Evolutionary conservation across 2,329 filamentous ascomycete species (phyloP).

Genomic region (Hymenoscyphus occultus): DNA sequence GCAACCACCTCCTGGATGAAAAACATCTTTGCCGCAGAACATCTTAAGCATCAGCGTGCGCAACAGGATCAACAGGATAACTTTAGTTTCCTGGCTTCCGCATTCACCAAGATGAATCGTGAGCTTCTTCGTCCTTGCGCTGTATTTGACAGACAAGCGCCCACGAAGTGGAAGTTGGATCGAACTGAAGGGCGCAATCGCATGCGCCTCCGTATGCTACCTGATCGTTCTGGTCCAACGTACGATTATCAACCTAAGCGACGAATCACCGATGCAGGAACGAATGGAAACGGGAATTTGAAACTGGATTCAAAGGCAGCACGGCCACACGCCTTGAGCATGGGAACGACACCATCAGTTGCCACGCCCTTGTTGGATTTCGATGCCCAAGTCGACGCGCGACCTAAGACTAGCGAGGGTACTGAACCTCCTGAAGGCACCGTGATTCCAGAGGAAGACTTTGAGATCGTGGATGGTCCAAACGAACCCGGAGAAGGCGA

Average conservation of each 20-base stretch:
- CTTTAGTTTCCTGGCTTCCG: constrained; percentile 69
- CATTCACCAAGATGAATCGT: constrained; percentile 74
- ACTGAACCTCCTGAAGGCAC: constrained; percentile 24
- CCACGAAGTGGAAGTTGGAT: constrained; percentile 85
- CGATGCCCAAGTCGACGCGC: constrained; percentile 18
- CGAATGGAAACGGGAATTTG: constrained; percentile 35
- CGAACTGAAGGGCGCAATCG: constrained; percentile 93
- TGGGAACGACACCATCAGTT: constrained; percentile 19
- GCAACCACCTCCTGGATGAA: constrained; percentile 90
- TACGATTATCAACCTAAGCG: constrained; percentile 84
- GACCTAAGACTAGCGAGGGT: constrained; percentile 10
- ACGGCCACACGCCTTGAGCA: constrained; percentile 9
- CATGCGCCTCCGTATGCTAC: constrained; percentile 84
- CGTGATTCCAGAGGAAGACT: constrained; percentile 70
- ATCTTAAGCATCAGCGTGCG: constrained; percentile 84
- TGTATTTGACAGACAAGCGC: constrained; percentile 64
- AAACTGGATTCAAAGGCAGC: constrained; percentile 36
- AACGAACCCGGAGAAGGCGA: constrained; percentile 75
- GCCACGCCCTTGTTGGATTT: constrained; percentile 16
- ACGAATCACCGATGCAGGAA: constrained; percentile 49
- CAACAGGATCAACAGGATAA: constrained; percentile 94
- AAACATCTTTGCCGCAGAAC: constrained; percentile 90
- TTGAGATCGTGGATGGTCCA: constrained; percentile 92
- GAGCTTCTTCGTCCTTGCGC: constrained; percentile 78
- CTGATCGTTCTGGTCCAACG: constrained; percentile 66